Conservation (phyloP, 2,329 filamentous ascomycete species). For the Penicillium janthinellum region DNA sequence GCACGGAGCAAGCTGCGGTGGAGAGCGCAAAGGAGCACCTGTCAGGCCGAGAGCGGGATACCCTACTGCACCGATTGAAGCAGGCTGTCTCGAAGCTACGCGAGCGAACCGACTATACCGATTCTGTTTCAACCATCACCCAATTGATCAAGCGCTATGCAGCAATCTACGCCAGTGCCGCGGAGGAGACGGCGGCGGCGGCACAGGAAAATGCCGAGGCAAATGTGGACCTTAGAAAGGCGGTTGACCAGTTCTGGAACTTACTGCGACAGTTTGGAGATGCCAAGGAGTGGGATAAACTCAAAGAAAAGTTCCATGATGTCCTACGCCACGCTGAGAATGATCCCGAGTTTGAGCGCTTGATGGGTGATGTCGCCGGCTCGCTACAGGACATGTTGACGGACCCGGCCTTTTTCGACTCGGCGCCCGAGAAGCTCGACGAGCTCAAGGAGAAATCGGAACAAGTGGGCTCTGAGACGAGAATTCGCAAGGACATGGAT, state of each 20-base stretch:
- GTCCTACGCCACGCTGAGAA: slow-evolving; percentile 73
- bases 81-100: slow-evolving; percentile 73
- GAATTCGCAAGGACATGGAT: slow-evolving; percentile 72
- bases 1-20: slow-evolving; percentile 59
- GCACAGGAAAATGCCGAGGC: slow-evolving; percentile 71
- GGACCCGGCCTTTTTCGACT: slow-evolving; percentile 82
- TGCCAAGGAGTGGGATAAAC: slow-evolving; percentile 70
- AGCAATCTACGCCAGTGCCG: slow-evolving; percentile 72
- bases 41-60: slow-evolving; percentile 69
- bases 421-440: slow-evolving; percentile 67
- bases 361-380: slow-evolving; percentile 72
- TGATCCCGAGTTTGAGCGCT: slow-evolving; percentile 78
- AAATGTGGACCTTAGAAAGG: slow-evolving; percentile 74
- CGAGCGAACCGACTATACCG: slow-evolving; percentile 76
- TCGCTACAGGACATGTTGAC: slow-evolving; percentile 79
- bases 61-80: slow-evolving; percentile 74
- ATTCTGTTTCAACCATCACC: slow-evolving; percentile 79
- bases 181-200: slow-evolving; percentile 66
- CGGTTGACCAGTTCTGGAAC: slow-evolving; percentile 77
- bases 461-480: slow-evolving; percentile 64
- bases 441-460: slow-evolving; percentile 60
- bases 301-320: slow-evolving; percentile 68
- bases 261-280: slow-evolving; percentile 81
- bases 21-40: slow-evolving; percentile 75
- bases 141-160: slow-evolving; percentile 77